A percentile compares a stretch with the other conserved stretches of the same genome.
Conservation (phyloP, 78 protist species). For the Chrysochromulina tobinii region DNA sequence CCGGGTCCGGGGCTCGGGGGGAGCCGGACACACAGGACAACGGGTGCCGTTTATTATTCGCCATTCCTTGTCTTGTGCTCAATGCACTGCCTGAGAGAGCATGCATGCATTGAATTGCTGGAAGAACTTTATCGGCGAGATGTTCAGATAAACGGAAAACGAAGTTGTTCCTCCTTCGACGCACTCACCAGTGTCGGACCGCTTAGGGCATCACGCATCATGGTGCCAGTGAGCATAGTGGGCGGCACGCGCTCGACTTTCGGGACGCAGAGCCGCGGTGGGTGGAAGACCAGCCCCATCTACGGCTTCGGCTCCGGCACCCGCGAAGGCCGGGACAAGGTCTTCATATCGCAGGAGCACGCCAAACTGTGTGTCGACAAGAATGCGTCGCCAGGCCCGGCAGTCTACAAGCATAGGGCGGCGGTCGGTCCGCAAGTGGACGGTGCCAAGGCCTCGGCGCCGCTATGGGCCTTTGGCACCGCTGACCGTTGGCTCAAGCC, state of each 20-base stretch:
- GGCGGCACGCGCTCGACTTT: background rate
- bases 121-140: too few species aligned
- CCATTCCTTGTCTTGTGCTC: too few species aligned
- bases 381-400: background rate
- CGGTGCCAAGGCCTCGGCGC: background rate
- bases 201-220: too few species aligned
- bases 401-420: background rate
- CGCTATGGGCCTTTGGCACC: background rate
- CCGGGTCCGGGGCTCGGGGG: too few species aligned
- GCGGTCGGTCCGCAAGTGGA: background rate
- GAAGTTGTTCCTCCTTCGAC: too few species aligned
- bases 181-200: too few species aligned
- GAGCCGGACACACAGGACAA: too few species aligned
- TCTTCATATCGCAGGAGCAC: background rate
- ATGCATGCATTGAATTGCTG: too few species aligned
- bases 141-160: too few species aligned
- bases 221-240: too few species aligned
- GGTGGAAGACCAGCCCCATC: background rate
- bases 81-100: too few species aligned
- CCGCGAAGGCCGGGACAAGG: background rate
- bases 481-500: background rate
- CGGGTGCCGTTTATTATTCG: too few species aligned
- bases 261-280: background rate
- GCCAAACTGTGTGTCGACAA: background rate
- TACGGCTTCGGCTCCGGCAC: background rate